Base-by-base conservation (phyloP, 345 rosid species). In the Pseudoturritis turrita region DNA sequence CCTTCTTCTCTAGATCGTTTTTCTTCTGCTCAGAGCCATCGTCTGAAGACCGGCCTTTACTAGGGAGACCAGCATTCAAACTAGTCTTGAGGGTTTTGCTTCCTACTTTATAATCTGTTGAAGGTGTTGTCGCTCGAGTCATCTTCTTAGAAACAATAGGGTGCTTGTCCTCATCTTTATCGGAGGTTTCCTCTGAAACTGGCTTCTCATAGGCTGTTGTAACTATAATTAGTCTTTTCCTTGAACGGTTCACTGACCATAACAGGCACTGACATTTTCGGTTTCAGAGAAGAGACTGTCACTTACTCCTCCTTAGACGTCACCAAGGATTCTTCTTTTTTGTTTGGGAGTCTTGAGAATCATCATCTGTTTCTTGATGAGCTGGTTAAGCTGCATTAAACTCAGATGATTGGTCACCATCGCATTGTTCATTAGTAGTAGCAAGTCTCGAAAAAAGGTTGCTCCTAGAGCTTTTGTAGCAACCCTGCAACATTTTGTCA, bases 371-470 rank as follows among this genome's bases (percentile, higher is more conserved):
- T 74, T 79, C 28, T 18, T 43, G 43, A 85, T 86, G 19, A 85
- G 70, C 39, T 67, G 44, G 57, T 80, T 72, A 64, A 86, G 85
- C 71, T 86, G 87, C 0, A 7, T 17, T 1, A 14, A 19, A 62
- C 70, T 89, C 91, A 1, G 83, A 37, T 12, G 87, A 85, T 2
- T 66, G 49, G 35, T 81, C 80, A 14, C 76, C 62, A 29, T 64
- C 7, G 82, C 86, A 58, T 89, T 89, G 84, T 80, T 87, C 58
- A 84, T 69, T 11, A 89, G 75, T 62, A 89, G 82, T 44, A 89
- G 83, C 62, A 85, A 77, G 66, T 89, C 96, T n/a, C 86, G 75
- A 57, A 81, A 79, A 71, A 83, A 85, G 35, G 65, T n/a, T 80
- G 65, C 49, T 70, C 53, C 33, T 53, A 70, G 83, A 81, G 41